A percentile compares a stretch with the other conserved stretches of the same genome.
phyloP scores from a whole-genome alignment of 495 filamentous ascomycete genomes.

The Pyrenopolyporus hunteri region DNA sequence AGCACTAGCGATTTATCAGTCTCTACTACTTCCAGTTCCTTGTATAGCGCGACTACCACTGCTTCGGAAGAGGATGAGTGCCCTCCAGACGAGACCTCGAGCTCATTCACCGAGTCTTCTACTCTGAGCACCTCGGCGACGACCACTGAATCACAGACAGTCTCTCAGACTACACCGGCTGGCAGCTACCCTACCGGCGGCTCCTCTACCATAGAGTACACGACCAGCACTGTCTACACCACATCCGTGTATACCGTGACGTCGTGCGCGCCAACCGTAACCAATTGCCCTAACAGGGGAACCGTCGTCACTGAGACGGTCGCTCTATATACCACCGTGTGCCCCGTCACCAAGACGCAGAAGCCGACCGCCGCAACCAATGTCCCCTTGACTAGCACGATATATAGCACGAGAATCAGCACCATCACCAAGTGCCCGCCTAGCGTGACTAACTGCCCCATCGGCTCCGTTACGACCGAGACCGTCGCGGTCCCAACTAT shows the following conservation, averaged over 20 bases:
- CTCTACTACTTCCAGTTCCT: constrained; percentile 26
- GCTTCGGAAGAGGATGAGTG: constrained; percentile 29
- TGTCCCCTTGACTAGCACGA: constrained; percentile 49
- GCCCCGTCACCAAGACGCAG: constrained; percentile 47
- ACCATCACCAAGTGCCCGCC: constrained; percentile 64
- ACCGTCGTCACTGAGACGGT: constrained; percentile 50
- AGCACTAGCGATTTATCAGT: constrained; percentile 21
- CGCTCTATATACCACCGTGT: constrained; percentile 49
- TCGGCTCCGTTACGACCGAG: constrained; percentile 48
- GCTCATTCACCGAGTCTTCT: constrained; percentile 22
- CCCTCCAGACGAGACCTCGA: constrained; percentile 15
- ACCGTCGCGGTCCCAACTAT: constrained; percentile 40
- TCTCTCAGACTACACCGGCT: constrained; percentile 6
- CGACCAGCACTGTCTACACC: constrained; percentile 53
- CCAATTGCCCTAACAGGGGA: constrained; percentile 54
- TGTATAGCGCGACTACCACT: constrained; percentile 19
- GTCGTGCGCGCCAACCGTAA: constrained; percentile 57
- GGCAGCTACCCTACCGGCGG: constrained; percentile 19
- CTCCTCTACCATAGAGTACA: constrained; percentile 24
- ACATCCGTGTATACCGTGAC: constrained; percentile 63
- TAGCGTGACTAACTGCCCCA: constrained; percentile 63
- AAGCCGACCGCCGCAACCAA: constrained; percentile 27
- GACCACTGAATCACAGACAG: constrained; percentile 23
- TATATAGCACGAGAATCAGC: constrained; percentile 60
- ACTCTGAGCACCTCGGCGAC: constrained; percentile 23